Evolutionary conservation across 1,284 basidiomycete species (phyloP), one percentile per base, ranked within the genome.

Genomic region (Leccinum variabile): DNA sequence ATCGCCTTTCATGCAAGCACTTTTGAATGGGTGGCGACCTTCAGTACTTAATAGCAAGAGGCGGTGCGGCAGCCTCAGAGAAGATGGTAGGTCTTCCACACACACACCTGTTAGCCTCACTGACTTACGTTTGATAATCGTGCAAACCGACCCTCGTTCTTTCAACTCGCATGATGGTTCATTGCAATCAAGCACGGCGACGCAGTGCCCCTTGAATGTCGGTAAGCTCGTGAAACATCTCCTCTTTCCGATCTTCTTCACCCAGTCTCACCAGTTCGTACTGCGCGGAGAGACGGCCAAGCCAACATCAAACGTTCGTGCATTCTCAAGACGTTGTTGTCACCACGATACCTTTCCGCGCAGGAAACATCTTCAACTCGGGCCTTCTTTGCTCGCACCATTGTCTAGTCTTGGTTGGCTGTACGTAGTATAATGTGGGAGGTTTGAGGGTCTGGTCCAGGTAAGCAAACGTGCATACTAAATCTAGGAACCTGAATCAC

Each of bases 361-460:
- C 60, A 61, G 49, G 61, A 18, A 54, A 37, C 30, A 49, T 58
- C 37, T 25, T 25, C 25, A 25, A 25, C 22, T 22, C 22, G 22
- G 22, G 22, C 22, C 22, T 22, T 22, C 22, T 22, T 22, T 22
- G 22, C 22, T 22, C 22, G 22, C 22, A 56, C 58, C 44, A 41
- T 64, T 46, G 53, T 59, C 56, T 57, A 88, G 84, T 89, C 5
- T 89, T 91, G 68, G 67, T 85, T 28, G 89, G 90, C 28, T 91
- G 92, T 59, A 78, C 90, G 14, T 92, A 58, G 78, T 80, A 35
- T 92, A 87, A 88, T 94, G 94, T 78, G 93, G 94, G 77, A 83
- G 83, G 66, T 86, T 87, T 70, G 91, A 61, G 46, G 57, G 93
- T 10, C 79, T 92, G n/a, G 78, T 85, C 73, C 88, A 94, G 80